Base-by-base conservation (phyloP, 352 stramenopile species). In the Pilasporangium apinafurcum region DNA sequence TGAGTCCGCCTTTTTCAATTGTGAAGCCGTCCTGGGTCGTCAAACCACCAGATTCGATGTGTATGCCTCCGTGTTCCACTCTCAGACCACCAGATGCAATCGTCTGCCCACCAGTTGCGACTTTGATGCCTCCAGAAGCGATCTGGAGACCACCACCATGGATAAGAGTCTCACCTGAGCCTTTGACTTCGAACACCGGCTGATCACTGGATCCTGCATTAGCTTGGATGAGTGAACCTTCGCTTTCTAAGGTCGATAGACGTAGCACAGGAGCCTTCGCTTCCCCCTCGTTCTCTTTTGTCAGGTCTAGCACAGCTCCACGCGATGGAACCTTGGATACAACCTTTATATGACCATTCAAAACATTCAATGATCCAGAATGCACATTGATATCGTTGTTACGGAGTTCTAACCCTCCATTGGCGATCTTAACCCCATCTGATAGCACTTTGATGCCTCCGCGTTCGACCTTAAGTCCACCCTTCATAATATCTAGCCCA, bases 1-100 rank as follows among this genome's bases (percentile, higher is more conserved):
- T 50, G 21, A 88, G 59, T 18, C 76, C 76, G 13, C 76, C 76
- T n/a, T 84, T 59, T 45, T 79, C 43, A 20, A 90, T 80, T 5
- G 42, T 45, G 39, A 88, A 82, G 27, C 75, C 75, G 32, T 77
- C 72, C 13, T 46, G 44, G 0, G 70, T 80, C 8, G 59, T 83
- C n/a, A 86, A 34, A 6, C 53, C 50, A 7, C 73, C 73, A 1
- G 51, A 67, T 21, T 78, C 61, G 33, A 91, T 68, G 16, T 69
- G 45, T 8, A 86, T 51, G 1, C 73, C 79, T 3, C 76, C 76
- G 16, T 65, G 71, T 37, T 73, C 60, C 21, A 88, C 64, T 3
- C 47, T 50, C 12, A 91, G 55, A 7, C 75, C 75, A 2, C 75
- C 75, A 8, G 73, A 83, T 1, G 58, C 49, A 44, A 91, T 85